A percentile compares a stretch with the other conserved stretches of the same genome.
phyloP scores from a whole-genome alignment of 1,284 basidiomycete species.

The Sporisorium reilianum region DNA sequence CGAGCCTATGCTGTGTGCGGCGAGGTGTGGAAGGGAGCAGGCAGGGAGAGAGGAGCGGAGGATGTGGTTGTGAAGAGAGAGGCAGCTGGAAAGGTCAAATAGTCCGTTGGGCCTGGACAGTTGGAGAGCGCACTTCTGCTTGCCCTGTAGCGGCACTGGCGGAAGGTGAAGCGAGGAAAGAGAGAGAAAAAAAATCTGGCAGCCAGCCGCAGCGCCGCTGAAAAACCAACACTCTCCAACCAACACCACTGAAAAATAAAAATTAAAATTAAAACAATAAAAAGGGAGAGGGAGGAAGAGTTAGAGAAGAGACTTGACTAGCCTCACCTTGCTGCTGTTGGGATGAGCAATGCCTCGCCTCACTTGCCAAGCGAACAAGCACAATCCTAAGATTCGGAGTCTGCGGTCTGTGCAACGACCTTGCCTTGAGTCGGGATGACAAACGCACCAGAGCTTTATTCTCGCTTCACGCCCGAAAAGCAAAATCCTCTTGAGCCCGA shows the following conservation, averaged over 20 bases:
- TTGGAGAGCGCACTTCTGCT: background rate
- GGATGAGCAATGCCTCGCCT: background rate
- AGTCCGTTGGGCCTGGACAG: background rate
- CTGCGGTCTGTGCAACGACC: background rate
- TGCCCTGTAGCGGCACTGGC: background rate
- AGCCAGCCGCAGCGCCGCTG: slow-evolving; percentile 8
- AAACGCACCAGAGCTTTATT: background rate
- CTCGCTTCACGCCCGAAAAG: slow-evolving; percentile 19
- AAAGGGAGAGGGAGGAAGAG: background rate
- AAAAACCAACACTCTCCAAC: slow-evolving; percentile 8
- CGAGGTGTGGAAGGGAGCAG: background rate
- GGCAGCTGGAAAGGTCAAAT: background rate
- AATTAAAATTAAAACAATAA: slow-evolving; percentile 1
- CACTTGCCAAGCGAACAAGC: background rate
- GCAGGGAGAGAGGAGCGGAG: background rate
- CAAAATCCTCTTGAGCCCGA: background rate
- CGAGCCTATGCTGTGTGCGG: background rate
- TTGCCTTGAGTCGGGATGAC: background rate
- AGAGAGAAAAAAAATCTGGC: slow-evolving; percentile 1
- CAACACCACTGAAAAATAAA: slow-evolving; percentile 6
- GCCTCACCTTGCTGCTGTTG: background rate
- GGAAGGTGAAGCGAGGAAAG: background rate
- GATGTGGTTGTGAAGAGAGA: slow-evolving; percentile 8
- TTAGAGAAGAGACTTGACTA: background rate
- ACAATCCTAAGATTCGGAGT: background rate